Evolutionary conservation across 2,329 filamentous ascomycete species (phyloP), one percentile per base, ranked within the genome.

Genomic region (Gremmenia infestans): DNA sequence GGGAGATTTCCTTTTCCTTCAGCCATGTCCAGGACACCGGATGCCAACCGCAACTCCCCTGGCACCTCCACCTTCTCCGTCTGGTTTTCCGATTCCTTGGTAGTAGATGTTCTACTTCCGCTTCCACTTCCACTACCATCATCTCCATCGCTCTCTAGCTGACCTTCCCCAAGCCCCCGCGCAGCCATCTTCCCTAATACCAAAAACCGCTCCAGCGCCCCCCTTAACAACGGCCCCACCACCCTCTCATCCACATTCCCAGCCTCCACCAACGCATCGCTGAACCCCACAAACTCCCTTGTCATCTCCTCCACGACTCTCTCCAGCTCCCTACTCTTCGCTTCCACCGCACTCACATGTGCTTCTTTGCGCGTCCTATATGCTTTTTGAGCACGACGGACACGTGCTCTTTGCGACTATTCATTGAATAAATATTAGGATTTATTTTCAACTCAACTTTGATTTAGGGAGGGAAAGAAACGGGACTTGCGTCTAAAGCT

Each of bases 221-320:
- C 22, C 19, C 40, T 54, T 32, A 63, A 22, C 14, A 45, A 19
- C 15, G 28, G 9, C 53, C 47, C 43, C 37, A 50, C 52, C 3
- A 42, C 46, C 19, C 53, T 47, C 5, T n/a, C 42, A 42, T 50
- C 23, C 2, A 48, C 14, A 39, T 25, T 49, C 7, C 48, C 28
- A 14, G 19, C 51, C 6, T 7, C 11, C 14, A 58, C n/a, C 4
- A 61, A 40, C 2, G 42, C 28, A 28, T 60, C 56, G 22, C 59
- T 63, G 19, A 61, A 59, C 1, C 45, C 52, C 15, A 61, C 35
- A 32, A 63, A 57, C 9, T 48, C 48, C 45, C 52, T 58, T 23
- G 50, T 58, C 59, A 61, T 63, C 35, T 55, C 50, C 23, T 61
- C 60, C 12, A 63, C 55, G 2, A 63, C 49, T n/a, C 37, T 47